phyloP scores from a whole-genome alignment of 768 basidiomycete genomes.

The Strobilomyces dryophilus region DNA sequence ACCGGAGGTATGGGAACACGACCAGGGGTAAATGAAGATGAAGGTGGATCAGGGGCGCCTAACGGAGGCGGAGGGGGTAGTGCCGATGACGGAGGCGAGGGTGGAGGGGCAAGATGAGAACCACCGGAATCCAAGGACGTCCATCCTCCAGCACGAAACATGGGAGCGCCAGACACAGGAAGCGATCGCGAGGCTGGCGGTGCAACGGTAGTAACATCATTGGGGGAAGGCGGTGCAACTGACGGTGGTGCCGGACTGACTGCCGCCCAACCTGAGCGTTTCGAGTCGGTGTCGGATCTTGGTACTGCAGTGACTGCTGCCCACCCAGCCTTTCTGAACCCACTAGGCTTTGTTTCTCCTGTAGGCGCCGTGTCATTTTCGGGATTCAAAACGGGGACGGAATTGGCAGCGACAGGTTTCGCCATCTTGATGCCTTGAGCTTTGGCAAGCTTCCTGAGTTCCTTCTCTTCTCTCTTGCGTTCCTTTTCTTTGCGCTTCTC shows the following conservation, averaged over 20 bases:
- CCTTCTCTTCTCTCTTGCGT: slow-evolving; percentile 79
- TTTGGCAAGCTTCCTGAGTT: slow-evolving; percentile 77
- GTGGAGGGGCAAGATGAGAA: slow-evolving; percentile 24
- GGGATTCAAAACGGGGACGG: slow-evolving; percentile 14
- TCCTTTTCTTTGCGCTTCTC: slow-evolving; percentile 84
- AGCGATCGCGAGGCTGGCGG: slow-evolving; percentile 17
- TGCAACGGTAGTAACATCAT: slow-evolving; percentile 7
- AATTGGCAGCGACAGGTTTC: slow-evolving; percentile 25
- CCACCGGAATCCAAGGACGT: slow-evolving; percentile 56
- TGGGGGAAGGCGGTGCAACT: slow-evolving; percentile 8
- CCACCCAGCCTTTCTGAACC: slow-evolving; percentile 49
- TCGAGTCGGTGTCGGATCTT: slow-evolving; percentile 11
- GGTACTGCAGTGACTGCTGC: slow-evolving; percentile 30
- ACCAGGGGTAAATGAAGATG: slow-evolving; percentile 1
- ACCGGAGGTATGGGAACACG: not conserved
- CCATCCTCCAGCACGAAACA: slow-evolving; percentile 63
- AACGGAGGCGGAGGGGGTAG: slow-evolving; percentile 18
- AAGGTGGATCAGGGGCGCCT: not conserved
- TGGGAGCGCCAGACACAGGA: slow-evolving; percentile 32
- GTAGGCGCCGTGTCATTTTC: slow-evolving; percentile 15
- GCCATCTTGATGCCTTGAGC: slow-evolving; percentile 73
- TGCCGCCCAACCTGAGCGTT: slow-evolving; percentile 15
- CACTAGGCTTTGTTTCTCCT: slow-evolving; percentile 20
- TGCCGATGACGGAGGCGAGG: slow-evolving; percentile 9
- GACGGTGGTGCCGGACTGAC: slow-evolving; percentile 18